A percentile compares a stretch with the other conserved stretches of the same genome.
These are phyloP conservation scores for Hyphodiscus hymeniophilus DNA, from an alignment of 495 filamentous ascomycete genomes.

Conservation along the genomic window DNA sequence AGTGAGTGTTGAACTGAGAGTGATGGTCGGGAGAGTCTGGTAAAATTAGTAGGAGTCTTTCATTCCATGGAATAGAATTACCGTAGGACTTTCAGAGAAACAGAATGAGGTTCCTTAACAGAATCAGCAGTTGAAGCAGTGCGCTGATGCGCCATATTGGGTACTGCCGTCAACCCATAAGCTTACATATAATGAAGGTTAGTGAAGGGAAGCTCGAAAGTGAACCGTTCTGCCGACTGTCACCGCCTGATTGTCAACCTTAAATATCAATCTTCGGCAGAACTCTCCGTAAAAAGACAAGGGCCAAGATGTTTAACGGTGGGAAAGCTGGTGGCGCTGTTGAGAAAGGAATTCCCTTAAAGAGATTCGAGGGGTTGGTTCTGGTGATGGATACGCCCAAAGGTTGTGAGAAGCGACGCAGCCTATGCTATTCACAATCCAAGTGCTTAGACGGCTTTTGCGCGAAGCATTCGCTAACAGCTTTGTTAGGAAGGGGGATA, in stretches of 20 bases:
- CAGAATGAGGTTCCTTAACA: constrained; percentile 70
- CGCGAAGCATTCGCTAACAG: not conserved
- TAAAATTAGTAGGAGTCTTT: not conserved
- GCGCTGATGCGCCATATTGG: constrained; percentile 24
- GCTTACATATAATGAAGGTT: not conserved
- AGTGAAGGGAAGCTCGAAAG: not conserved
- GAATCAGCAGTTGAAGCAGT: constrained; percentile 34
- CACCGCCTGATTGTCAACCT: constrained; percentile 6
- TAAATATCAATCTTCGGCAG: not conserved
- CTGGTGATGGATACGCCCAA: constrained; percentile 31
- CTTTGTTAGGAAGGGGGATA: constrained; percentile 39
- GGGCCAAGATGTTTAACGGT: not conserved
- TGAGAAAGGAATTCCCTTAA: constrained; percentile 17
- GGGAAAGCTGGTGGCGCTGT: not conserved
- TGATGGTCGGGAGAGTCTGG: constrained; percentile 43
- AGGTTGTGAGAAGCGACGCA: constrained; percentile 27
- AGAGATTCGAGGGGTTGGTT: constrained; percentile 22
- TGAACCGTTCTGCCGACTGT: not conserved
- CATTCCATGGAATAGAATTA: constrained; percentile 17
- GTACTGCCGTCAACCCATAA: constrained; percentile 9
- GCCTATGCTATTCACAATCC: constrained; percentile 10
- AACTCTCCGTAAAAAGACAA: not conserved
- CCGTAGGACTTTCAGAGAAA: constrained; percentile 79
- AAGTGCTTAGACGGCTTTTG: not conserved
- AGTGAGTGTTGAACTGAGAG: constrained; percentile 43